phyloP scores from a whole-genome alignment of 1,139 yeast species.

The Pichia sp. region DNA sequence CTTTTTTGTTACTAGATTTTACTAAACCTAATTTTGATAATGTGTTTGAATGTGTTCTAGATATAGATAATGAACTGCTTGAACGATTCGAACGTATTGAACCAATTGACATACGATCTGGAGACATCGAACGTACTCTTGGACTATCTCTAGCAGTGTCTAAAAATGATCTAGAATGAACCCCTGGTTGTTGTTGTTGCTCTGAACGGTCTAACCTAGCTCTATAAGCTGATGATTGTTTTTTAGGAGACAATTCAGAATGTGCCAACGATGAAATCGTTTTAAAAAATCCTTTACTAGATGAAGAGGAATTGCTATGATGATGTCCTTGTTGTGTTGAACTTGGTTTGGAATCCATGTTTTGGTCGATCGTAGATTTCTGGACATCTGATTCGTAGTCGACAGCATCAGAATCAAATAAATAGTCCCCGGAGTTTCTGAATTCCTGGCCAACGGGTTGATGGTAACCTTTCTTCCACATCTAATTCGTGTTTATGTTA shows the following conservation, averaged over 20 bases:
- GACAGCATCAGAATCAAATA: constrained; percentile 14
- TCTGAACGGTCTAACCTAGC: constrained; percentile 11
- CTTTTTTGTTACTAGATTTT: neutral
- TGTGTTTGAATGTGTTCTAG: constrained; percentile 13
- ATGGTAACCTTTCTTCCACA: constrained; percentile 27
- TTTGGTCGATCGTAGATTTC: neutral
- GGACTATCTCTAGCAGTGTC: constrained; percentile 12
- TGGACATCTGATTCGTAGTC: constrained; percentile 10
- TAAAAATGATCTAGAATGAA: constrained; percentile 15
- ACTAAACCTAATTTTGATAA: constrained; percentile 6
- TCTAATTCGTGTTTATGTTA: neutral
- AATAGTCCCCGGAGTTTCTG: constrained; percentile 13
- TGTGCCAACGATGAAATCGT: constrained; percentile 11
- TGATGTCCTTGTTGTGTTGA: neutral
- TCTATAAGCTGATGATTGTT: constrained; percentile 9
- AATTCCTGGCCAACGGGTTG: constrained; percentile 19
- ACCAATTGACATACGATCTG: constrained; percentile 10
- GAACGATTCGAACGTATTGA: constrained; percentile 9
- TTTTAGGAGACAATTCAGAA: constrained; percentile 11
- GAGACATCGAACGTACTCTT: constrained; percentile 11
- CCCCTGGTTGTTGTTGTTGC: constrained; percentile 8
- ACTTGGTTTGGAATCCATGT: neutral
- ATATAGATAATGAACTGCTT: constrained; percentile 10
- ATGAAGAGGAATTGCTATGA: constrained; percentile 1
- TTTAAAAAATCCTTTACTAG: constrained; percentile 12